Conservation (phyloP, 78 protist species). For the Capsaspora owczarzaki region DNA sequence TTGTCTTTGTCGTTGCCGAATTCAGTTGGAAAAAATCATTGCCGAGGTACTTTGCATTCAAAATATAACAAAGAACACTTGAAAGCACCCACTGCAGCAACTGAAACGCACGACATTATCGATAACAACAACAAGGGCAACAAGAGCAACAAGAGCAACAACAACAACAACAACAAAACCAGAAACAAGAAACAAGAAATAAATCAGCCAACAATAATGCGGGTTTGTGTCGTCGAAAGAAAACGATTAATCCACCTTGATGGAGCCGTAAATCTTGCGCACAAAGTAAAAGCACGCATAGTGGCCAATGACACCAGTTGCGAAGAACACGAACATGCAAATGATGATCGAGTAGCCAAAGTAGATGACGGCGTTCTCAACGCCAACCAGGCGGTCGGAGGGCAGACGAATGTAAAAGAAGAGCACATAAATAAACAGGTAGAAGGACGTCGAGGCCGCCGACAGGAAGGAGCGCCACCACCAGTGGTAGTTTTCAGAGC, state of each 20-base stretch:
- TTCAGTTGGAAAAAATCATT: too few relatives aligned
- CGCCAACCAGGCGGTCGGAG: constrained; percentile 23
- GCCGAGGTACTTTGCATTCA: too few relatives aligned
- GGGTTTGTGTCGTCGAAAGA: too few relatives aligned
- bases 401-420: constrained; percentile 71
- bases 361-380: constrained; percentile 53
- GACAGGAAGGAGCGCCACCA: constrained; percentile 95
- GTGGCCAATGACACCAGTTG: constrained; percentile 81
- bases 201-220: too few relatives aligned
- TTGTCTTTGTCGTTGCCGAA: too few relatives aligned
- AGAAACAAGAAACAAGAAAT: too few relatives aligned
- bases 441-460: constrained; percentile 74
- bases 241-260: background rate
- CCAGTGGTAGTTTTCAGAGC: constrained; percentile 81
- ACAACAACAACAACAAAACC: too few relatives aligned
- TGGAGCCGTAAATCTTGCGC: background rate
- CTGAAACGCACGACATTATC: too few relatives aligned
- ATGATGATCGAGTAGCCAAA: constrained; percentile 80
- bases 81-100: too few relatives aligned
- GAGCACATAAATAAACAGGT: constrained; percentile 82
- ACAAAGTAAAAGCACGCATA: constrained; percentile 26
- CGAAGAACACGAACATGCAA: constrained; percentile 62
- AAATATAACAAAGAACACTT: too few relatives aligned
- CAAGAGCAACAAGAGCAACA: too few relatives aligned
- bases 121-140: too few relatives aligned